Evolutionary conservation across 805 yeast genomes (phyloP), one percentile per base, ranked within the genome.

Genomic region (Vanderwaltozyma tropicalis): DNA sequence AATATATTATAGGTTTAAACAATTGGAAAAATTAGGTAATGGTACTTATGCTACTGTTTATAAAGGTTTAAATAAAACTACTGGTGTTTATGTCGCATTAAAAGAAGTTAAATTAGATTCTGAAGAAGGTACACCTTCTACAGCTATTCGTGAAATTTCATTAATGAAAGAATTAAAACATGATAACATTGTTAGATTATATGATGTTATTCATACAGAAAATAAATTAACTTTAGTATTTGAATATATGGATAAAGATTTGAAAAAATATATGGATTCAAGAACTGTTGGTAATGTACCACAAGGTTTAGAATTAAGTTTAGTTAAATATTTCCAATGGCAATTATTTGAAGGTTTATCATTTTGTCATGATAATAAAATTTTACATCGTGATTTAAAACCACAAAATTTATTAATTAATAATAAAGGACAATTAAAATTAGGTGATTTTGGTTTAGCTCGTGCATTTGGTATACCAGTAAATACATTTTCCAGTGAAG

Each of bases 91-190:
- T 32, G 98, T 92, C 27, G 98, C 98, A 0, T 67, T 92, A 49
- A 92, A 92, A 62, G 94, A 92, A 64, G 94, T 92, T 59, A 76
- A 97, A 41, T 66, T 92, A 37, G 98, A 92, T 59, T 85, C 94
- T 16, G 98, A 92, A 61, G 98, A 92, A 60, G 98, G 98, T 15
- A 96, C 94, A 17, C 98, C 98, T 2, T 87, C 96, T 1, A 92
- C 98, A 0, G 97, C 98, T 5, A 92, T 92, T 41, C 72, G 98
- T 51, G 98, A 92, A 58, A 92, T 92, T 49, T 89, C 97, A 1
- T 69, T 92, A 32, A 72, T 92, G 62, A 89, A 92, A 59, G 98
- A 92, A 59, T 72, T 92, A 71, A 76, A 85, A 46, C 95, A 92
- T 63, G 94, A 86, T 43, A 87, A 89, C 61, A 88, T 89, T 37